These are phyloP conservation scores for Geranium rotundifolium DNA, from an alignment of 345 rosid species.

Conservation along the genomic window DNA sequence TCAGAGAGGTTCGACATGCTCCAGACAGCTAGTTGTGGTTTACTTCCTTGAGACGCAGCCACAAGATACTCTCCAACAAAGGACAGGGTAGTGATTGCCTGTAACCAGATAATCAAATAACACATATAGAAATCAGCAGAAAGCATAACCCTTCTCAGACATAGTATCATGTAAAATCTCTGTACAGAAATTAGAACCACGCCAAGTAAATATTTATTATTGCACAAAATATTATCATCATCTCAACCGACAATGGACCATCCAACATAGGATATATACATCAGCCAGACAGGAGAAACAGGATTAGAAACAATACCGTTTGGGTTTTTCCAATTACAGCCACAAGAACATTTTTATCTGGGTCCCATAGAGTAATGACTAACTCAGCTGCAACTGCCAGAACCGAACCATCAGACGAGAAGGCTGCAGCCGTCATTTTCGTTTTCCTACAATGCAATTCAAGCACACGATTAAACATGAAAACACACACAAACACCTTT, in stretches of 20 bases:
- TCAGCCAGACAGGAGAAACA: not conserved
- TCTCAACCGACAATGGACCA: too few relatives aligned
- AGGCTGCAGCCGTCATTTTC: constrained; percentile 88
- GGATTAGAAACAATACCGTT: constrained; percentile 23
- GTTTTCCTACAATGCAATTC: constrained; percentile 40
- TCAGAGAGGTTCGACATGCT: constrained; percentile 49
- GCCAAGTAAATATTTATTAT: too few relatives aligned
- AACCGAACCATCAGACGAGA: constrained; percentile 91
- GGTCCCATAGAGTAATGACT: constrained; percentile 84
- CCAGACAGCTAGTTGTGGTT: constrained; percentile 72
- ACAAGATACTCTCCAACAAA: constrained; percentile 72
- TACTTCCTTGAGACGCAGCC: constrained; percentile 49
- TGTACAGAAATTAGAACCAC: too few relatives aligned
- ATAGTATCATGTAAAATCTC: too few relatives aligned
- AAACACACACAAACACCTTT: not conserved
- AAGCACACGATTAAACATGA: not conserved
- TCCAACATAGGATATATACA: too few relatives aligned
- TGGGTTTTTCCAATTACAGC: constrained; percentile 65
- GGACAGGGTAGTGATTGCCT: constrained; percentile 61
- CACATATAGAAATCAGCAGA: not conserved
- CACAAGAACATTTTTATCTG: constrained; percentile 61
- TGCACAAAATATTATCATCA: too few relatives aligned
- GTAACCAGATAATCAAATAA: constrained; percentile 15
- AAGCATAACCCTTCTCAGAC: not conserved
- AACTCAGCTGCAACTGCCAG: constrained; percentile 95